Evolutionary conservation across 345 rosid genomes (phyloP).

Genomic region (Jatropha curcas): DNA sequence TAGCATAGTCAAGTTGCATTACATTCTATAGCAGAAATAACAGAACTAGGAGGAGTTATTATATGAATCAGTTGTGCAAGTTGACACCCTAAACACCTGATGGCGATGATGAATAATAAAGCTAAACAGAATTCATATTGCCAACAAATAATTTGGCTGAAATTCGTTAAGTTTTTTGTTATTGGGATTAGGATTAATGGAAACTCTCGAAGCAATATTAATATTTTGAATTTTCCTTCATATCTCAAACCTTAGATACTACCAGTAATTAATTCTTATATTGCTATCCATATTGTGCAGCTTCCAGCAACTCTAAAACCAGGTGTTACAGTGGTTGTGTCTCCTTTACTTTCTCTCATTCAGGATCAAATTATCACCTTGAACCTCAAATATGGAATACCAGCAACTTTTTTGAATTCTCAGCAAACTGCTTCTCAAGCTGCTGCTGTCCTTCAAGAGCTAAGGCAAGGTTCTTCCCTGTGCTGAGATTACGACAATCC

Average conservation of each 20-base stretch:
- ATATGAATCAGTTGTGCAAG: not conserved
- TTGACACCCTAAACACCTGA: not conserved
- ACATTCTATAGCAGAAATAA: not conserved
- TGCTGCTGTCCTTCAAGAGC: conserved; percentile 72
- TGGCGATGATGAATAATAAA: not conserved
- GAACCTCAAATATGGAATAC: conserved; percentile 77
- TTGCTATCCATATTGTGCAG: conserved; percentile 36
- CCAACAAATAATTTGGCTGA: not conserved
- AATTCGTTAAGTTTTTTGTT: not conserved
- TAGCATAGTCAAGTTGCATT: not conserved
- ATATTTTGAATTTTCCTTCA: not conserved
- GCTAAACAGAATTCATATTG: not conserved
- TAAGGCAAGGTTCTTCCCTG: conserved; percentile 56
- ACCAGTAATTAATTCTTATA: not conserved
- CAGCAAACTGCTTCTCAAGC: conserved; percentile 83
- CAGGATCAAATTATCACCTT: conserved; percentile 87
- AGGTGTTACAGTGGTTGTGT: conserved; percentile 83
- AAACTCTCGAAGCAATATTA: not conserved
- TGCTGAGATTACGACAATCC: conserved; percentile 11
- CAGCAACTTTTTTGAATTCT: conserved; percentile 85
- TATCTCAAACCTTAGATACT: not conserved
- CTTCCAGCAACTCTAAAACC: conserved; percentile 84
- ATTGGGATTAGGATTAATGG: not conserved
- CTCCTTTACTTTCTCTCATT: conserved; percentile 82
- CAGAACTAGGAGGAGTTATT: not conserved